These are phyloP conservation scores for Xylariaceae sp. DNA, from an alignment of 2,329 filamentous ascomycete species.

Conservation along the genomic window DNA sequence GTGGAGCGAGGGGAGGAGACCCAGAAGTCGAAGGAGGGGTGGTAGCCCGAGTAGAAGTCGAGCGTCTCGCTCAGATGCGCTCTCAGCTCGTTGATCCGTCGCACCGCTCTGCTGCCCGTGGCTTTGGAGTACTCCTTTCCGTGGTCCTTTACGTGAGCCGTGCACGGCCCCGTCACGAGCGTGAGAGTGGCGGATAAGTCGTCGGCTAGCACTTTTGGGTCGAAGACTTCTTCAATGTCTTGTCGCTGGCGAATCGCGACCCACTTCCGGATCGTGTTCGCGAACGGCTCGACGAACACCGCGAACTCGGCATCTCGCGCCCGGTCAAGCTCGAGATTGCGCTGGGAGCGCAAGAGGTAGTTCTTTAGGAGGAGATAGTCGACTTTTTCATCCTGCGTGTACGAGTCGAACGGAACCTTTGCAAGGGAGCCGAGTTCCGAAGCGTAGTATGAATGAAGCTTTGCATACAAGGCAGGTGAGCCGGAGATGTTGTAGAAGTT, in stretches of 20 bases:
- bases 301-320: constrained; percentile 33
- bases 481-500: constrained; percentile 45
- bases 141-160: constrained; percentile 30
- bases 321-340: constrained; percentile 36
- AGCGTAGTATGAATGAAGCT: constrained; percentile 37
- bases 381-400: constrained; percentile 40
- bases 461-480: constrained; percentile 36
- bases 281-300: constrained; percentile 40
- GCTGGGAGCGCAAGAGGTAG: constrained; percentile 34
- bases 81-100: constrained; percentile 36
- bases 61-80: constrained; percentile 41
- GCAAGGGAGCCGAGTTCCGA: constrained; percentile 37
- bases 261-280: constrained; percentile 36
- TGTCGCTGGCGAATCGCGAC: constrained; percentile 40
- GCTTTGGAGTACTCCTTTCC: constrained; percentile 35
- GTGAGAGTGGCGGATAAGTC: constrained; percentile 34
- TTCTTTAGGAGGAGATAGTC: constrained; percentile 47
- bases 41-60: constrained; percentile 48
- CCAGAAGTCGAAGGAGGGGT: constrained; percentile 56
- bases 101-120: constrained; percentile 42
- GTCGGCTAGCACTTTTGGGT: constrained; percentile 38
- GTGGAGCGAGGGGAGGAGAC: constrained; percentile 38
- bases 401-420: constrained; percentile 31
- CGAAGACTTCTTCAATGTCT: constrained; percentile 38
- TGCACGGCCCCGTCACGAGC: constrained; percentile 30